Conservation (phyloP, 495 filamentous ascomycete genomes). For the Immersiella caudata region DNA sequence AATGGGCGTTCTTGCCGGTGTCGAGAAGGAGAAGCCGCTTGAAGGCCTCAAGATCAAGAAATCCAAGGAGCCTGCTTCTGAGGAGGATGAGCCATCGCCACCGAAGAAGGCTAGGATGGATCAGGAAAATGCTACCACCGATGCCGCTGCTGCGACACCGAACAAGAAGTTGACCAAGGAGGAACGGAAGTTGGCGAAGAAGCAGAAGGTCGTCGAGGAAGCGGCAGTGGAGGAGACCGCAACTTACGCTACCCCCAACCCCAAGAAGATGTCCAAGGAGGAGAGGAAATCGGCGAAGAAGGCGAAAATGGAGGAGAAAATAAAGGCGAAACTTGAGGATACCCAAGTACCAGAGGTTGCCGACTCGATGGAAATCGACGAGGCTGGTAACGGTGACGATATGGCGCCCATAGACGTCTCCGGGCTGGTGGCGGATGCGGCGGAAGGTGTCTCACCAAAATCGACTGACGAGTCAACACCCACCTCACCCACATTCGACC, state of each 20-base stretch:
- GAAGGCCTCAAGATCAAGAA: conserved; percentile 55
- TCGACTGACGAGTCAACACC: conserved; percentile 55
- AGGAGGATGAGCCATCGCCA: conserved; percentile 47
- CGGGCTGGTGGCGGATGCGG: conserved; percentile 48
- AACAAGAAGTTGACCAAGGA: conserved; percentile 44
- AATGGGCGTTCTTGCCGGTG: conserved; percentile 37
- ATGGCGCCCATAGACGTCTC: conserved; percentile 51
- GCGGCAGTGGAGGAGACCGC: conserved; percentile 6
- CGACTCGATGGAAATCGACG: conserved; percentile 28
- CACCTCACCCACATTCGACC: conserved; percentile 68
- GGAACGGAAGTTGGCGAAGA: conserved; percentile 38
- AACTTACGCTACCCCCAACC: background rate
- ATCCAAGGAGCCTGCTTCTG: conserved; percentile 31
- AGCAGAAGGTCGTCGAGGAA: conserved; percentile 34
- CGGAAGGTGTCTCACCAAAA: conserved; percentile 45
- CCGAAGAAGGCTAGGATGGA: conserved; percentile 51
- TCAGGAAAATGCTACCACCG: conserved; percentile 33
- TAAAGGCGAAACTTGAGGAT: conserved; percentile 28
- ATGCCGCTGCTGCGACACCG: conserved; percentile 28
- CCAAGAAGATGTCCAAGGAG: conserved; percentile 36
- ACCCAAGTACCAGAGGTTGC: conserved; percentile 26
- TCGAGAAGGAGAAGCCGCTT: conserved; percentile 58
- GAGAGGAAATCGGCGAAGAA: conserved; percentile 34
- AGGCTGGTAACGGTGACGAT: conserved; percentile 28
- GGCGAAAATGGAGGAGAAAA: conserved; percentile 33